Evolutionary conservation across 2,329 filamentous ascomycete species (phyloP).

Genomic region (Aspergillus sp.): DNA sequence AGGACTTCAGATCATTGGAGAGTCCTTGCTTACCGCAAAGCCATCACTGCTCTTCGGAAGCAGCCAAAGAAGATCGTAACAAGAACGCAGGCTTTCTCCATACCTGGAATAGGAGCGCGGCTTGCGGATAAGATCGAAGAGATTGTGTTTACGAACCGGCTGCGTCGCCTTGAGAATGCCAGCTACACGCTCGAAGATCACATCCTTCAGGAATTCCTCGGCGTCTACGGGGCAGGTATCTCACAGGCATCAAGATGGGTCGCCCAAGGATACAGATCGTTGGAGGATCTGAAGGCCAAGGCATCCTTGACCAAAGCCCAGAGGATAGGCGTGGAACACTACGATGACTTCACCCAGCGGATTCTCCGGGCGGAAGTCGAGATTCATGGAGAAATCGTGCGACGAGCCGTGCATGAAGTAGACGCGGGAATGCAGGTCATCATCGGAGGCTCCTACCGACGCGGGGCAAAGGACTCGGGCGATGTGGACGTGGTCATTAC

Average conservation of each 20-base stretch:
- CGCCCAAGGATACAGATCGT: slow-evolving; percentile 60
- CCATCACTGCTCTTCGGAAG: slow-evolving; percentile 61
- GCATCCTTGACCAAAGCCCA: slow-evolving; percentile 62
- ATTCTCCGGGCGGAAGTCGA: slow-evolving; percentile 72
- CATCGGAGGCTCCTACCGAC: slow-evolving; percentile 74
- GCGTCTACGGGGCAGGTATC: slow-evolving; percentile 69
- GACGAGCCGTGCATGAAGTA: slow-evolving; percentile 46
- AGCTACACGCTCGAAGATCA: slow-evolving; percentile 57
- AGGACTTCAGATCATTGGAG: slow-evolving; percentile 71
- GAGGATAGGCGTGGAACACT: slow-evolving; percentile 65
- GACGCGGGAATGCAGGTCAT: slow-evolving; percentile 60
- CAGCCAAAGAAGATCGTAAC: slow-evolving; percentile 57
- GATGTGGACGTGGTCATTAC: slow-evolving; percentile 85
- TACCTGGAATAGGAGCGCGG: slow-evolving; percentile 61
- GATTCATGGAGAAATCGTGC: slow-evolving; percentile 57
- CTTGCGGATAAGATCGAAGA: slow-evolving; percentile 83
- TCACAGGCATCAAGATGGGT: slow-evolving; percentile 67
- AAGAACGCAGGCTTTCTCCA: slow-evolving; percentile 55
- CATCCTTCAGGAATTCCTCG: slow-evolving; percentile 59
- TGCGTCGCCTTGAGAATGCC: slow-evolving; percentile 64
- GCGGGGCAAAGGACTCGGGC: slow-evolving; percentile 62
- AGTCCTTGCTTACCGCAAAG: slow-evolving; percentile 64
- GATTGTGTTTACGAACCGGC: slow-evolving; percentile 63
- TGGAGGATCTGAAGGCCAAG: slow-evolving; percentile 58
- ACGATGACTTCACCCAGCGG: slow-evolving; percentile 65